Evolutionary conservation across 2,329 filamentous ascomycete genomes (phyloP).

Genomic region (Talaromyces marneffei): DNA sequence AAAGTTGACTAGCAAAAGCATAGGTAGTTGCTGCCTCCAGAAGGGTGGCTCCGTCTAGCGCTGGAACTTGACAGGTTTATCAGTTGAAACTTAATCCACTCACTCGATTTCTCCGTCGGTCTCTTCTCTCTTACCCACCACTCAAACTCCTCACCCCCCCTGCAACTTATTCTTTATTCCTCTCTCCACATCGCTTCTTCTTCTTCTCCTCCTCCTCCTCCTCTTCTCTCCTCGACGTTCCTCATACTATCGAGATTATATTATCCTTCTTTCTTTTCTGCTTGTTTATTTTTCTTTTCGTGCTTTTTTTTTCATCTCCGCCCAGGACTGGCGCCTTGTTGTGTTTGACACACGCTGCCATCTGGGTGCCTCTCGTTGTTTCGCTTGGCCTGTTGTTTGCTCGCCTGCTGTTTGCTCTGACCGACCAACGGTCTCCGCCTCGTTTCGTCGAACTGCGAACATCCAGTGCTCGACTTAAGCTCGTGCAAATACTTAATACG

Average conservation of each 20-base stretch:
- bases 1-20: too few species aligned
- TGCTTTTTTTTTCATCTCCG: constrained; percentile 20
- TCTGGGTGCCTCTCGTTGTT: constrained; percentile 35
- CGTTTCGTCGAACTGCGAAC: constrained; percentile 12
- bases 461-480: constrained; percentile 18
- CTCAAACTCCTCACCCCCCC: constrained; percentile 1
- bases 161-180: neutral
- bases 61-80: neutral
- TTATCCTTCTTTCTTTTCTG: constrained; percentile 16
- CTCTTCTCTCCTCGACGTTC: neutral
- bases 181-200: constrained; percentile 10
- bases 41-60: constrained; percentile 3
- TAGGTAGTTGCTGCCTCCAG: constrained; percentile 1
- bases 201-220: constrained; percentile 15
- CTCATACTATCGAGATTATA: neutral
- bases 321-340: constrained; percentile 28
- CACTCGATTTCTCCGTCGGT: neutral
- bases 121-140: constrained; percentile 15
- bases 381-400: constrained; percentile 17
- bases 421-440: constrained; percentile 16
- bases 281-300: constrained; percentile 20
- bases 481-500: constrained; percentile 24
- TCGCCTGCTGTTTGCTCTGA: constrained; percentile 11
- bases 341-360: constrained; percentile 44
- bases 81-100: neutral